Evolutionary conservation across 176 grass and related monocot species (phyloP).

Genomic region (Guadua angustifolia): DNA sequence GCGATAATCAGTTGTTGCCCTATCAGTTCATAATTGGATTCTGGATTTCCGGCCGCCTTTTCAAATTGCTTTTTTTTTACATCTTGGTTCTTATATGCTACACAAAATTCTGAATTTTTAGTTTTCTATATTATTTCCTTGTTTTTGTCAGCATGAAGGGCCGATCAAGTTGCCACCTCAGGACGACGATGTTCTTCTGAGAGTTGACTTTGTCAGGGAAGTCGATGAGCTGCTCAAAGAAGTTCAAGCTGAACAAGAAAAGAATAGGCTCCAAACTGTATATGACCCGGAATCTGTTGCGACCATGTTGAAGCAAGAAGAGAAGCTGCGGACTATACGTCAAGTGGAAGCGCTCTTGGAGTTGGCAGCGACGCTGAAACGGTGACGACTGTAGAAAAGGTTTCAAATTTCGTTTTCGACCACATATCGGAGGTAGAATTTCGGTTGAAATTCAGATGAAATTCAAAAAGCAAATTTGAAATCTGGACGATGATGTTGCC

Average conservation of each 20-base stretch:
- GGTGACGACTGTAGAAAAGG: conserved; percentile 43
- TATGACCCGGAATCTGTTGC: conserved; percentile 87
- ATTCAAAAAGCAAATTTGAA: no score
- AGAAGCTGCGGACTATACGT: conserved; percentile 71
- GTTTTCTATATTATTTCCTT: conserved; percentile 5
- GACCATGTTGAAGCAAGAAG: conserved; percentile 70
- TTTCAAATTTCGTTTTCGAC: no score
- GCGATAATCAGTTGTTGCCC: neutral
- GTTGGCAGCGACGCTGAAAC: conserved; percentile 70
- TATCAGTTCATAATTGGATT: conserved; percentile 7
- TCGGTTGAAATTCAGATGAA: no score
- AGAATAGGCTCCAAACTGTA: conserved; percentile 48
- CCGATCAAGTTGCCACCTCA: conserved; percentile 73
- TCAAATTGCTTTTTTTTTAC: conserved; percentile 11
- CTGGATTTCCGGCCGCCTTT: neutral
- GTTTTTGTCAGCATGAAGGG: conserved; percentile 59
- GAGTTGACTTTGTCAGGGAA: conserved; percentile 90
- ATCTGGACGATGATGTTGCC: no score
- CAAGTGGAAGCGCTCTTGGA: conserved; percentile 82
- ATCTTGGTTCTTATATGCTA: conserved; percentile 27
- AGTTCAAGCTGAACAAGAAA: conserved; percentile 63
- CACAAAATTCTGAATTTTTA: neutral
- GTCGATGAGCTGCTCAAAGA: conserved; percentile 77
- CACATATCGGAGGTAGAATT: no score
- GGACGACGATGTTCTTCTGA: conserved; percentile 71